Conservation (phyloP, 179 eudicot genomes). For the Gypsophila paniculata region DNA sequence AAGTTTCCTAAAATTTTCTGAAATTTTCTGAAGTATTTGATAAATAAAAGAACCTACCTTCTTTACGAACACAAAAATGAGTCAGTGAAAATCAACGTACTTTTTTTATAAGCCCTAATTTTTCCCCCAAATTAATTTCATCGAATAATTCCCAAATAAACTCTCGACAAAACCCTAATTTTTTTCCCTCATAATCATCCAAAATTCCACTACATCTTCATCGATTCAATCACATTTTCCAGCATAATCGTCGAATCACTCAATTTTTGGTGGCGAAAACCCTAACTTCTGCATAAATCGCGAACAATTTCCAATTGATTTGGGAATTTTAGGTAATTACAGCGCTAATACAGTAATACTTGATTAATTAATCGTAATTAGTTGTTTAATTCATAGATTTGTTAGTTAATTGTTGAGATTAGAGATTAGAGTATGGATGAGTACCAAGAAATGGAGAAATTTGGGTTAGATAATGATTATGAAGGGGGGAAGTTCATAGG, state of each 20-base stretch:
- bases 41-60: no score
- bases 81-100: no score
- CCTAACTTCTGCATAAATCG: neutral
- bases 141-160: neutral
- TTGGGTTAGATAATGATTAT: conserved; percentile 67
- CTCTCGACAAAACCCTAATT: neutral
- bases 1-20: no score
- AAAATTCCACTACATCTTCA: neutral
- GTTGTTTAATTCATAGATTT: neutral
- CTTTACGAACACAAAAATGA: no score
- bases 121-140: neutral
- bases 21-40: no score
- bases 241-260: neutral
- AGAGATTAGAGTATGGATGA: conserved; percentile 33
- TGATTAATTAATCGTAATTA: neutral
- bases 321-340: neutral
- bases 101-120: neutral
- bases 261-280: no score
- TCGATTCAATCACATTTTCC: neutral
- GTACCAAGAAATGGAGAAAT: conserved; percentile 68
- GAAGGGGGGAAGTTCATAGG: conserved; percentile 68
- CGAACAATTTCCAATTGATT: neutral
- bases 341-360: neutral
- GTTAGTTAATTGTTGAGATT: neutral
- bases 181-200: neutral